These are phyloP conservation scores for Phytophthora melonis DNA, from an alignment of 352 stramenopile species.

Conservation along the genomic window DNA sequence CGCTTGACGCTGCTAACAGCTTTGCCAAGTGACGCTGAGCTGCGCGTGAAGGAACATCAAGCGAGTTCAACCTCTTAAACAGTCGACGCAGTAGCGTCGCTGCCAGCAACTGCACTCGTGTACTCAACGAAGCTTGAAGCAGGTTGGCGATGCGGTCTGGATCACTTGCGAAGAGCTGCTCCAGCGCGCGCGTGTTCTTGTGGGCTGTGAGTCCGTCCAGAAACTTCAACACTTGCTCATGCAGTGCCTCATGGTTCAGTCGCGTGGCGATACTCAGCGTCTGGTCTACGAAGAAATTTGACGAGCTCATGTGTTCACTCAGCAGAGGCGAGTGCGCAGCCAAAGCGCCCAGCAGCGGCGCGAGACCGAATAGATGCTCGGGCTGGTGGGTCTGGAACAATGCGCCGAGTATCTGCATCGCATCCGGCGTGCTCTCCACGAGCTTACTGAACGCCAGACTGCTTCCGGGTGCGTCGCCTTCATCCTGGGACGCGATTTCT, in stretches of 20 bases:
- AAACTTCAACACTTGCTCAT: slow-evolving; percentile 60
- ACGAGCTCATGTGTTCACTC: slow-evolving; percentile 43
- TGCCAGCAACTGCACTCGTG: slow-evolving; percentile 39
- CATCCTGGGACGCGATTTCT: background rate
- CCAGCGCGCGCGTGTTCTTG: slow-evolving; percentile 61
- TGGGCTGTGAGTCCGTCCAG: slow-evolving; percentile 53
- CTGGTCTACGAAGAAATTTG: slow-evolving; percentile 45
- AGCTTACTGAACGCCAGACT: slow-evolving; percentile 47
- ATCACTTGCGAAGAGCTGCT: slow-evolving; percentile 52
- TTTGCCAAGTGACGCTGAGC: slow-evolving; percentile 59
- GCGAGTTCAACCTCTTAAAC: slow-evolving; percentile 64
- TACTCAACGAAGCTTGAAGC: slow-evolving; percentile 47
- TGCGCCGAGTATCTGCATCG: slow-evolving; percentile 35
- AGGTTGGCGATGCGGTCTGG: slow-evolving; percentile 69
- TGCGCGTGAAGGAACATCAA: slow-evolving; percentile 46
- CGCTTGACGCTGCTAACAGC: slow-evolving; percentile 35
- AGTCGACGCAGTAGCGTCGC: slow-evolving; percentile 57
- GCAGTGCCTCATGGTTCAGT: slow-evolving; percentile 44
- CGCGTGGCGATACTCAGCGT: slow-evolving; percentile 47
- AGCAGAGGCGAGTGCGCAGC: slow-evolving; percentile 41
- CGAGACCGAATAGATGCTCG: slow-evolving; percentile 49
- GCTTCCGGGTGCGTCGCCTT: slow-evolving; percentile 8
- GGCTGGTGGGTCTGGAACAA: slow-evolving; percentile 60
- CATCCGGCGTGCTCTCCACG: slow-evolving; percentile 37
- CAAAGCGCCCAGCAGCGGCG: slow-evolving; percentile 54